phyloP scores from a whole-genome alignment of 306 rosid genomes.

The Cucumis melo region DNA sequence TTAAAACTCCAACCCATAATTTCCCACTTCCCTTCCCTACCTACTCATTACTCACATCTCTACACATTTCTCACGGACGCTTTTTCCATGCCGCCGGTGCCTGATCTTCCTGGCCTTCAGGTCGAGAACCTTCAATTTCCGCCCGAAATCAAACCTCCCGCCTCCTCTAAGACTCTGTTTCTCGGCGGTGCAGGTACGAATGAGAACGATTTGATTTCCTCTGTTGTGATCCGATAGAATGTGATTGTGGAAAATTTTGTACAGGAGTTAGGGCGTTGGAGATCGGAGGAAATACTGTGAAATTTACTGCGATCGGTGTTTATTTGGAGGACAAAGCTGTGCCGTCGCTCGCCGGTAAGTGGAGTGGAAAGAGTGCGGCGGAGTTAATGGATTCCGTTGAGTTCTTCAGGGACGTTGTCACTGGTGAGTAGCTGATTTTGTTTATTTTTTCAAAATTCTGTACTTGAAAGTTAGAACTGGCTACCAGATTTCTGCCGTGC shows the following conservation, averaged over 20 bases:
- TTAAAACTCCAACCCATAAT: neutral
- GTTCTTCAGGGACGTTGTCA: slow-evolving; percentile 52
- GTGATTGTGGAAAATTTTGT: neutral
- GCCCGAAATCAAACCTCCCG: slow-evolving; percentile 22
- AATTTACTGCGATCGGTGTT: slow-evolving; percentile 58
- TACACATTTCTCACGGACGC: neutral
- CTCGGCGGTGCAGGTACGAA: slow-evolving; percentile 36
- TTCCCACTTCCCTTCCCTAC: neutral
- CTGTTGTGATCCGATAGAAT: neutral
- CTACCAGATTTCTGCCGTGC: neutral
- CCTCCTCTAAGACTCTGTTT: slow-evolving; percentile 23
- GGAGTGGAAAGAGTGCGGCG: slow-evolving; percentile 45
- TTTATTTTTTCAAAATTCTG: neutral
- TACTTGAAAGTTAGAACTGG: neutral
- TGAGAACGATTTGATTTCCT: neutral
- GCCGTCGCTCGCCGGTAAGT: slow-evolving; percentile 34
- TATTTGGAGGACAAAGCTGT: slow-evolving; percentile 56
- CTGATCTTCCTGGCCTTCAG: slow-evolving; percentile 14
- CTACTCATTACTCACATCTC: neutral
- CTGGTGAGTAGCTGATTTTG: slow-evolving; percentile 19
- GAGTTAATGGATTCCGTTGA: slow-evolving; percentile 38
- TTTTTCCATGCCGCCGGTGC: neutral
- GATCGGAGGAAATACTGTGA: slow-evolving; percentile 41
- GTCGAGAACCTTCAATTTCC: slow-evolving; percentile 22
- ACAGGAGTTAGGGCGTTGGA: slow-evolving; percentile 51